Evolutionary conservation across 371 early-diverging fungal species (phyloP), one percentile per base, ranked within the genome.

Genomic region (Mortierella sp.): DNA sequence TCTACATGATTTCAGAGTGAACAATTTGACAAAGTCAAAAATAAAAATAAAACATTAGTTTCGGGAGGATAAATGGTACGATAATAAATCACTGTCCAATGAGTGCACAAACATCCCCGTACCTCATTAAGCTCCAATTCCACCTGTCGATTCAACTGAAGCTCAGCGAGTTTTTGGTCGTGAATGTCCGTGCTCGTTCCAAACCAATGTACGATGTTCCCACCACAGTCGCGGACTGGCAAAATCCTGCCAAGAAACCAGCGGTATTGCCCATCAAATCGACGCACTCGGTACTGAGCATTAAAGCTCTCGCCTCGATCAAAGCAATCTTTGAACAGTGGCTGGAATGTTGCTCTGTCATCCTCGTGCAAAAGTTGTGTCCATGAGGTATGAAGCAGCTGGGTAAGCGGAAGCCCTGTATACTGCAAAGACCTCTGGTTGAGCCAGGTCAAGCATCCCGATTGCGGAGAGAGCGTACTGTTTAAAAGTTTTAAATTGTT

Each of bases 401-500:
- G 88, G 14, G 84, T 73, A 8, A 90, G 63, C 0, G 87, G 66
- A 14, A 70, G 62, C 1, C 90, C 90, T 1, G 89, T 85, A 64
- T 91, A 91, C 67, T 91, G 90, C 14, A 90, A 64, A 2, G 84
- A 83, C 26, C 91, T 85, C 64, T 88, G 86, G 60, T 91, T 91
- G n/a, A 91, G 88, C 91, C 91, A 91, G 1, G 90, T 91, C n/a
- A 88, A 75, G 54, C 87, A 85, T 16, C 89, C 90, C 11, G 87
- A 84, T 12, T 71, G 66, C 1, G 89, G 86, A 3, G 91, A 90
- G 54, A 87, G 87, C 14, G 90, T 90, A 60, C 91, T 91, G 70
- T 22, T 22, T 39, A 30, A 51, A 6, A n/a, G 14, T 11, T 16
- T 16, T 9, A 35, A 30, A 60, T 5, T 14, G 32, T 12, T 37